Evolutionary conservation across 2,329 filamentous ascomycete species (phyloP).

Genomic region (Penicillium sp.): DNA sequence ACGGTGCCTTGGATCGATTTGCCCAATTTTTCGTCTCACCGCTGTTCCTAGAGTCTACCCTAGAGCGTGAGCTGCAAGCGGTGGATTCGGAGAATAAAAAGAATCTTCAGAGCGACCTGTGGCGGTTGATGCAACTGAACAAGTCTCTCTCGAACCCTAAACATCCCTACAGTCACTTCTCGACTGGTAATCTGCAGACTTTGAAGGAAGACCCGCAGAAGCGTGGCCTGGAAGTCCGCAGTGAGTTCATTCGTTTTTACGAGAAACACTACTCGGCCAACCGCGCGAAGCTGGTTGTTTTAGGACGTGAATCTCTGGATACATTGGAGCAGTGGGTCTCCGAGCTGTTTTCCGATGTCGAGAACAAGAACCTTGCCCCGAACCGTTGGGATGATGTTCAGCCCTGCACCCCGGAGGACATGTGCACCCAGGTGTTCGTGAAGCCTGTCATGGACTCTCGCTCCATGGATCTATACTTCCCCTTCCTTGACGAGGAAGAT

Average conservation of each 20-base stretch:
- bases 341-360: conserved; percentile 77
- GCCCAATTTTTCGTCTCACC: conserved; percentile 92
- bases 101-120: conserved; percentile 87
- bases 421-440: conserved; percentile 74
- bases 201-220: conserved; percentile 80
- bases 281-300: conserved; percentile 84
- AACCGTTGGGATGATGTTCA: conserved; percentile 67
- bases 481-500: conserved; percentile 80
- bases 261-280: conserved; percentile 89
- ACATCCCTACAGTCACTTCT: conserved; percentile 89
- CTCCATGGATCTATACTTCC: conserved; percentile 77
- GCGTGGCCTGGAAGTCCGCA: conserved; percentile 77
- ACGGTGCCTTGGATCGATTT: conserved; percentile 85
- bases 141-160: conserved; percentile 85
- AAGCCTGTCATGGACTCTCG: conserved; percentile 90
- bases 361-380: conserved; percentile 75
- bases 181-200: conserved; percentile 83
- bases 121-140: conserved; percentile 83
- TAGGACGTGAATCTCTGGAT: conserved; percentile 80
- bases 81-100: conserved; percentile 98
- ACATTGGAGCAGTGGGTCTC: conserved; percentile 80
- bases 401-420: conserved; percentile 60
- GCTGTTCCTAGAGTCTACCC: conserved; percentile 77
- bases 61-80: conserved; percentile 83
- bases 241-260: conserved; percentile 92